A percentile compares a stretch with the other conserved stretches of the same genome.
Conservation (phyloP, 2,329 filamentous ascomycete genomes). For the Fusarium sp. region DNA sequence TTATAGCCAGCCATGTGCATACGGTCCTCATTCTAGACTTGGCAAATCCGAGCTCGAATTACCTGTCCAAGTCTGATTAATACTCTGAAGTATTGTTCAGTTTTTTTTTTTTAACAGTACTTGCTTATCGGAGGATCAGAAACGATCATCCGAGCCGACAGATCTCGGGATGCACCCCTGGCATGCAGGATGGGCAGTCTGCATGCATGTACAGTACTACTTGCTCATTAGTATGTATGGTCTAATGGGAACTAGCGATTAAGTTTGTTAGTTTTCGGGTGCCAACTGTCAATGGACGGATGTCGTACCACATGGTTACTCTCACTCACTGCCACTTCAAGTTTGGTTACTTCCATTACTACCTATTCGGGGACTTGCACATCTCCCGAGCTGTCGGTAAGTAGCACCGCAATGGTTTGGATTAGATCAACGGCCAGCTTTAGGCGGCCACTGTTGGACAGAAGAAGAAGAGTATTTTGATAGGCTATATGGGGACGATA, state of each 20-base stretch:
- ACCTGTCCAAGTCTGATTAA: background rate
- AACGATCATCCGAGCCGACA: background rate
- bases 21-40: background rate
- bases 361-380: conserved; percentile 29
- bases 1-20: background rate
- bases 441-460: background rate
- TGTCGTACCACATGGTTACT: conserved; percentile 4
- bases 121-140: background rate
- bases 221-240: background rate
- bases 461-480: background rate
- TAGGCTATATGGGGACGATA: background rate
- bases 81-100: background rate
- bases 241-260: background rate
- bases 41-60: background rate
- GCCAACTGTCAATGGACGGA: conserved; percentile 7
- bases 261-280: conserved; percentile 10
- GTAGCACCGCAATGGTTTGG: background rate
- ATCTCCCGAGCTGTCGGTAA: conserved; percentile 38
- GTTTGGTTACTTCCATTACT: conserved; percentile 9
- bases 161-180: conserved; percentile 10
- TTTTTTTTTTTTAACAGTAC: background rate
- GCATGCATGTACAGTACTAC: background rate
- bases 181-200: background rate
- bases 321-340: conserved; percentile 26
- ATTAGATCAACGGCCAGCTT: conserved; percentile 9